Evolutionary conservation across 2,329 filamentous ascomycete species (phyloP).

Genomic region (Curvularia hawaiiensis): DNA sequence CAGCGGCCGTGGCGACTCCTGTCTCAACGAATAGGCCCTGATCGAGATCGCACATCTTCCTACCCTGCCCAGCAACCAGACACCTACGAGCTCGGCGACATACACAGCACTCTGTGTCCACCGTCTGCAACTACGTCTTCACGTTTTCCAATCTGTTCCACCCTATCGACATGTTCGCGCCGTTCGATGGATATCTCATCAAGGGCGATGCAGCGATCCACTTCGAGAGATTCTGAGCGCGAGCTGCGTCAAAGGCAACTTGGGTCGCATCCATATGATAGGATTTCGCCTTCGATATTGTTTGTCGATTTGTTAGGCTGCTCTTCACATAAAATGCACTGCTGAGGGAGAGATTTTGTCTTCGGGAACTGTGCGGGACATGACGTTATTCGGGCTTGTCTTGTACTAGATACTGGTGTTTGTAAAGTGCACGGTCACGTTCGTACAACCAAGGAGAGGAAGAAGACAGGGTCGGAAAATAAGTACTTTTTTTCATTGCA

Average conservation of each 20-base stretch:
- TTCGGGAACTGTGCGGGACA: not conserved
- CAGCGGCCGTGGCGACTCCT: not conserved
- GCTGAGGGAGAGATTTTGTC: conserved; percentile 8
- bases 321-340: conserved; percentile 36
- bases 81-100: not conserved
- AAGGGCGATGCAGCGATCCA: not conserved
- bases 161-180: not conserved
- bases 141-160: not conserved
- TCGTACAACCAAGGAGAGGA: not conserved
- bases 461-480: not conserved
- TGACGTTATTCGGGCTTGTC: not conserved
- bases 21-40: not conserved
- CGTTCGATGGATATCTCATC: too few species aligned
- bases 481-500: not conserved
- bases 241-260: conserved; percentile 43
- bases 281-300: conserved; percentile 38
- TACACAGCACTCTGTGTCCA: not conserved
- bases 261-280: conserved; percentile 38
- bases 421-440: not conserved
- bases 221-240: conserved; percentile 29
- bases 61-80: not conserved
- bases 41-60: not conserved
- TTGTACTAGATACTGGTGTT: not conserved
- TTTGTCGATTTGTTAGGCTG: conserved; percentile 40
- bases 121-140: not conserved